Percentiles rank a stretch among this genome's conserved stretches.
phyloP scores from a whole-genome alignment of 2,329 filamentous ascomycete species.

The Westerdykella aurantiaca region DNA sequence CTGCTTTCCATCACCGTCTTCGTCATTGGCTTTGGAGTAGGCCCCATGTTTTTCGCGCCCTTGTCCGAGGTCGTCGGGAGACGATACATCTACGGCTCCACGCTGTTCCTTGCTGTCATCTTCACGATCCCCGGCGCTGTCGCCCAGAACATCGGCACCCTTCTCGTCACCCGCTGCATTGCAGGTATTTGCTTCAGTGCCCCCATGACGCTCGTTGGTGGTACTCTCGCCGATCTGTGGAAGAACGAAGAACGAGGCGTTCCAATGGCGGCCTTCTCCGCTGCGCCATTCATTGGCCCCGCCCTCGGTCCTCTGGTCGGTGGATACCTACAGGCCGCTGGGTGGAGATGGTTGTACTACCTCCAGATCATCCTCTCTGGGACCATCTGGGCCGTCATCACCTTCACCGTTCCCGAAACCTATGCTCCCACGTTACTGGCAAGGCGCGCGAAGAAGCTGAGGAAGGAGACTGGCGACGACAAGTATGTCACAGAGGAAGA shows the following conservation, averaged over 20 bases:
- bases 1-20: constrained; percentile 70
- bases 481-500: constrained; percentile 75
- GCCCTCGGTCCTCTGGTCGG: constrained; percentile 62
- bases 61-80: constrained; percentile 70
- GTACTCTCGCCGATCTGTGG: constrained; percentile 80
- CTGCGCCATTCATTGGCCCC: constrained; percentile 76
- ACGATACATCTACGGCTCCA: constrained; percentile 63
- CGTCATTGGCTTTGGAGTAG: constrained; percentile 75
- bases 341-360: constrained; percentile 85
- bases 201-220: constrained; percentile 80
- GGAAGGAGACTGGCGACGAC: constrained; percentile 60
- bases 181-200: constrained; percentile 81
- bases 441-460: constrained; percentile 63
- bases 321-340: constrained; percentile 63
- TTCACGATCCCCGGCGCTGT: constrained; percentile 79
- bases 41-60: constrained; percentile 74
- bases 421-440: constrained; percentile 76
- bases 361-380: constrained; percentile 72
- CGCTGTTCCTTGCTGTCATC: constrained; percentile 63
- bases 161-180: constrained; percentile 70
- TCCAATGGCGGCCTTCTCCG: constrained; percentile 80
- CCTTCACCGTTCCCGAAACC: constrained; percentile 85
- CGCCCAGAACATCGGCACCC: constrained; percentile 66
- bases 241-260: constrained; percentile 75
- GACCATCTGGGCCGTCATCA: constrained; percentile 67